Evolutionary conservation across 768 basidiomycete species (phyloP).

Genomic region (Gautieria morchelliformis): DNA sequence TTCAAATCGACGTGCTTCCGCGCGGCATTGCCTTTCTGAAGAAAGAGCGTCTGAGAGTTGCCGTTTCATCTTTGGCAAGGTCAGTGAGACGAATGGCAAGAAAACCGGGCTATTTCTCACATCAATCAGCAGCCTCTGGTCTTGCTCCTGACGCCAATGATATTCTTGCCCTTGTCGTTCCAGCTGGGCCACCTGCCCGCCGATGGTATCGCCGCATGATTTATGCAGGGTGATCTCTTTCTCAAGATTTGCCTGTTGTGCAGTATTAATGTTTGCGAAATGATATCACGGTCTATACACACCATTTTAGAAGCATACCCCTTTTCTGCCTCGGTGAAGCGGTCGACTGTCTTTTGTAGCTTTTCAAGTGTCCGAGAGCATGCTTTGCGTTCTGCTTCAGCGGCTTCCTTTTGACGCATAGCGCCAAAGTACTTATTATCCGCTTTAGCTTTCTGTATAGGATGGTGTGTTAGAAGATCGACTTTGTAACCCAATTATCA

Average conservation of each 20-base stretch:
- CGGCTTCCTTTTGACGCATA: constrained; percentile 81
- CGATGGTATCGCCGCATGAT: constrained; percentile 10
- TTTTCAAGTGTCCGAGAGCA: constrained; percentile 47
- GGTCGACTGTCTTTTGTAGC: constrained; percentile 56
- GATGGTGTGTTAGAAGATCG: neutral
- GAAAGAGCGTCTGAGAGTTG: neutral
- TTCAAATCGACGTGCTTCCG: constrained; percentile 22
- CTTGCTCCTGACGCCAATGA: neutral
- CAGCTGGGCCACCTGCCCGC: neutral
- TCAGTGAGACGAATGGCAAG: neutral
- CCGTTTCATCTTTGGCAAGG: constrained; percentile 17
- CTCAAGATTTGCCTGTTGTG: constrained; percentile 30
- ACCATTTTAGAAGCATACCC: constrained; percentile 52
- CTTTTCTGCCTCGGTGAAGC: constrained; percentile 53
- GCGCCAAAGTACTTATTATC: constrained; percentile 91
- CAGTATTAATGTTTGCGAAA: neutral
- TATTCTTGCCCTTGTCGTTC: constrained; percentile 2
- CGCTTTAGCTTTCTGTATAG: constrained; percentile 78
- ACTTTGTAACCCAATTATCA: neutral
- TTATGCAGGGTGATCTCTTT: constrained; percentile 31
- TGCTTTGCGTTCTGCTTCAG: constrained; percentile 66
- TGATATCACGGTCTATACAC: constrained; percentile 17
- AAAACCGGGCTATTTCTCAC: neutral
- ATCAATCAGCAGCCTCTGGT: constrained; percentile 1
- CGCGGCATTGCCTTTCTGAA: constrained; percentile 12